Evolutionary conservation across 345 rosid genomes (phyloP).

Genomic region (Syzygium oleosum): DNA sequence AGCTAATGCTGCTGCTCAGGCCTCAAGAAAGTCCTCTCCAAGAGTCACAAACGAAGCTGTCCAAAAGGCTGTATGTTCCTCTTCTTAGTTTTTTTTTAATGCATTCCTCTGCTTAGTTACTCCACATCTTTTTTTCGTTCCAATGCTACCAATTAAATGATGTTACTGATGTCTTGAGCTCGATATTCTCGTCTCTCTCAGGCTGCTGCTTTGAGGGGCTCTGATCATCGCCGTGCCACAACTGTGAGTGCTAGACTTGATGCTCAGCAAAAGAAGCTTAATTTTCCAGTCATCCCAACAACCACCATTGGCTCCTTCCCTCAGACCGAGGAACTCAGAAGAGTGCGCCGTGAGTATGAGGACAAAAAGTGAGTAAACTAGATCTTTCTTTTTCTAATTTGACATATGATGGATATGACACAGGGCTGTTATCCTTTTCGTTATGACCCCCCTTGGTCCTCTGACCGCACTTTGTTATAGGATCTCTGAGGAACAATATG

Average conservation of each 20-base stretch:
- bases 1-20: conserved; percentile 66
- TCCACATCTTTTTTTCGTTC: background rate
- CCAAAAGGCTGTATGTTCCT: conserved; percentile 59
- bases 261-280: conserved; percentile 69
- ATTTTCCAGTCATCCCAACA: conserved; percentile 52
- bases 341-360: conserved; percentile 86
- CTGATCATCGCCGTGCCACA: conserved; percentile 59
- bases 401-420: background rate
- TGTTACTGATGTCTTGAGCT: background rate
- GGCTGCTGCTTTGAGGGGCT: conserved; percentile 63
- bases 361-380: conserved; percentile 72
- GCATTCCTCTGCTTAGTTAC: background rate
- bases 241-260: conserved; percentile 55
- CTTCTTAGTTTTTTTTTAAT: background rate
- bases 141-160: background rate
- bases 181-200: conserved; percentile 3
- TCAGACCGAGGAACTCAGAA: conserved; percentile 70
- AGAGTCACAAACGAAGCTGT: conserved; percentile 72
- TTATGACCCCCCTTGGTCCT: background rate
- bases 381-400: conserved; percentile 3
- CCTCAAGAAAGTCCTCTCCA: conserved; percentile 84
- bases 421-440: background rate
- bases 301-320: conserved; percentile 87
- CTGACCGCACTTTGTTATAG: conserved; percentile 14
- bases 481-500: conserved; percentile 80